Evolutionary conservation across 768 basidiomycete species (phyloP).

Genomic region (Amanita rubescens): DNA sequence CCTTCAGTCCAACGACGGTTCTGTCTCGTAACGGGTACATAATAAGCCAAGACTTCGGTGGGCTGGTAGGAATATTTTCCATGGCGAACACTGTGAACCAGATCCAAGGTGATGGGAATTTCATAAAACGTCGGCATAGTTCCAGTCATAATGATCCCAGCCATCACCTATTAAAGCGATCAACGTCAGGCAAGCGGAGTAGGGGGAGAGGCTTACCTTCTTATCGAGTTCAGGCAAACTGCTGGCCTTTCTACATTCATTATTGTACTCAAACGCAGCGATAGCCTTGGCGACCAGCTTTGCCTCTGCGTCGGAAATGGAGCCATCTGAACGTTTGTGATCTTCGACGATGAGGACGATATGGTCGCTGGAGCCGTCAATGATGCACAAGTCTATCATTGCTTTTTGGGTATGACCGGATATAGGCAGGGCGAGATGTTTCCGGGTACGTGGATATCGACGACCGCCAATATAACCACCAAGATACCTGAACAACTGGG

Average conservation of each 20-base stretch:
- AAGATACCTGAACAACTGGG: constrained; percentile 17
- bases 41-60: constrained; percentile 10
- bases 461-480: constrained; percentile 18
- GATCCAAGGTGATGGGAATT: constrained; percentile 15
- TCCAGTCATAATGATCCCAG: constrained; percentile 17
- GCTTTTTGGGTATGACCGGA: constrained; percentile 19
- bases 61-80: constrained; percentile 12
- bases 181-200: not conserved
- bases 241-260: not conserved
- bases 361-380: constrained; percentile 16
- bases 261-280: constrained; percentile 9
- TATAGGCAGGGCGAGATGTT: constrained; percentile 19
- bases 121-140: constrained; percentile 19
- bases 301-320: constrained; percentile 7
- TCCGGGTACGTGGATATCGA: constrained; percentile 16
- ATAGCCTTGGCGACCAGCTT: constrained; percentile 12
- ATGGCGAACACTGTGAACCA: constrained; percentile 8
- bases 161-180: constrained; percentile 6
- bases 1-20: not conserved
- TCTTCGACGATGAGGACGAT: constrained; percentile 14
- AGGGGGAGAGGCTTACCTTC: not conserved
- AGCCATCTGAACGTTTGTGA: not conserved
- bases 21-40: constrained; percentile 10
- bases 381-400: constrained; percentile 25
- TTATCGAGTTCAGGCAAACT: constrained; percentile 1